These are phyloP conservation scores for Dryas alaskensis DNA, from an alignment of 306 rosid genomes.

Conservation along the genomic window DNA sequence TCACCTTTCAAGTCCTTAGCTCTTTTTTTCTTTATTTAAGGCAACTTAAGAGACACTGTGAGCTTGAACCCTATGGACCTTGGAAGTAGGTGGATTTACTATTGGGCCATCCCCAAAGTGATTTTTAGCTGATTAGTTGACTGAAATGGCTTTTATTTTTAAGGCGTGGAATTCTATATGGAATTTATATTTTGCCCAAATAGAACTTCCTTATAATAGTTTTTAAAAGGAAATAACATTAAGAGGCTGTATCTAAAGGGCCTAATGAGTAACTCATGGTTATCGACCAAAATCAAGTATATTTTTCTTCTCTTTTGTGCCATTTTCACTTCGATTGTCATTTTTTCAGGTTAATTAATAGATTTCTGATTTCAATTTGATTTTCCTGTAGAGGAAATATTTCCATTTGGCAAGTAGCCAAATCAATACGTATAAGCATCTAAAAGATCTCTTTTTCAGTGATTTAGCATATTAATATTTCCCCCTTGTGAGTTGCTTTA, in stretches of 20 bases:
- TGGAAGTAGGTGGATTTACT: background rate
- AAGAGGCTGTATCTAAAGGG: background rate
- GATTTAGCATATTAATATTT: background rate
- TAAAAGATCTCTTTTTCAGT: background rate
- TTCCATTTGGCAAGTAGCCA: background rate
- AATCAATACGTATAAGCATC: background rate
- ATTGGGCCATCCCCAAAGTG: background rate
- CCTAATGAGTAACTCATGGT: background rate
- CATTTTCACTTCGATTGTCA: background rate
- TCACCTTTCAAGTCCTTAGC: background rate
- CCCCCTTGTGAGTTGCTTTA: background rate
- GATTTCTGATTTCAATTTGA: conserved; percentile 8
- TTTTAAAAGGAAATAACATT: background rate
- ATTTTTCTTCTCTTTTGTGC: background rate
- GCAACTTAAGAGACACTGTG: background rate
- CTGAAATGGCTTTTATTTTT: background rate
- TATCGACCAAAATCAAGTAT: conserved; percentile 1
- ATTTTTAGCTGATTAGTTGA: conserved; percentile 6
- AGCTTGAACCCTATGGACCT: conserved; percentile 6
- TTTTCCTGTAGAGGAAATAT: background rate
- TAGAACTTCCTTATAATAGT: background rate
- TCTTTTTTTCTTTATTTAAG: background rate
- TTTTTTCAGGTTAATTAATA: conserved; percentile 1
- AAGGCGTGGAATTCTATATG: background rate
- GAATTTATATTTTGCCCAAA: background rate